Percentiles rank a stretch among this genome's conserved stretches.
Evolutionary conservation across 225 moss, liverwort and hornwort species (phyloP).

Genomic region (Bryoerythrophyllum caledonicum): DNA sequence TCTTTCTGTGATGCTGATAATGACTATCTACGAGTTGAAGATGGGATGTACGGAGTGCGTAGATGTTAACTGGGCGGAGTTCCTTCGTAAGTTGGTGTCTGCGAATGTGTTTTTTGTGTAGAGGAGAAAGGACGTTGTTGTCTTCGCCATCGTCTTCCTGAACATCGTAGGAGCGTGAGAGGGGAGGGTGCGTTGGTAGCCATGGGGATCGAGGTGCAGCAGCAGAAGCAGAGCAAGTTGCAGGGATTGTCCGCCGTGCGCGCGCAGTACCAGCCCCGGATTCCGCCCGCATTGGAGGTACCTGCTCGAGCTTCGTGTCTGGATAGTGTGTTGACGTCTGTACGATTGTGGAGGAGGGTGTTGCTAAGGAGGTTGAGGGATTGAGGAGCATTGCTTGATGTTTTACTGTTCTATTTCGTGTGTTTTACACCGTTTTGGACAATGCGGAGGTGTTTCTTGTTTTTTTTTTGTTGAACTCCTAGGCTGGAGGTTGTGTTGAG

Average conservation of each 20-base stretch:
- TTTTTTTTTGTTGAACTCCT: background rate
- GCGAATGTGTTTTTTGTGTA: background rate
- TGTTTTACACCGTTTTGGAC: background rate
- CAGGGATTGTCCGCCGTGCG: conserved; percentile 53
- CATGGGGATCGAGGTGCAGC: conserved; percentile 52
- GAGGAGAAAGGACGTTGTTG: conserved; percentile 10
- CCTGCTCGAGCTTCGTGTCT: background rate
- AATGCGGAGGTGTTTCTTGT: background rate
- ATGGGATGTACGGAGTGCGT: rapidly evolving
- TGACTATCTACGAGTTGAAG: rapidly evolving
- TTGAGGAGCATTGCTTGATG: background rate
- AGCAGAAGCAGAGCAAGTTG: conserved; percentile 41
- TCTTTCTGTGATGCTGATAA: background rate
- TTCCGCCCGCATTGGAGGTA: conserved; percentile 53
- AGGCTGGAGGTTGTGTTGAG: background rate
- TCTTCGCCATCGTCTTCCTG: background rate
- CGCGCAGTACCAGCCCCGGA: conserved; percentile 47
- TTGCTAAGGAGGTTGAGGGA: background rate
- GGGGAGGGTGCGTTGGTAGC: conserved; percentile 14
- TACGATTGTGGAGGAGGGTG: background rate
- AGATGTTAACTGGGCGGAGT: no score
- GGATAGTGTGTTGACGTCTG: background rate
- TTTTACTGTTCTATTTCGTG: conserved; percentile 1
- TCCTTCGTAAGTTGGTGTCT: conserved; percentile 19
- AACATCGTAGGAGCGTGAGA: conserved; percentile 7